Base-by-base conservation (phyloP, 352 stramenopile genomes). In the Phytophthora syringae region DNA sequence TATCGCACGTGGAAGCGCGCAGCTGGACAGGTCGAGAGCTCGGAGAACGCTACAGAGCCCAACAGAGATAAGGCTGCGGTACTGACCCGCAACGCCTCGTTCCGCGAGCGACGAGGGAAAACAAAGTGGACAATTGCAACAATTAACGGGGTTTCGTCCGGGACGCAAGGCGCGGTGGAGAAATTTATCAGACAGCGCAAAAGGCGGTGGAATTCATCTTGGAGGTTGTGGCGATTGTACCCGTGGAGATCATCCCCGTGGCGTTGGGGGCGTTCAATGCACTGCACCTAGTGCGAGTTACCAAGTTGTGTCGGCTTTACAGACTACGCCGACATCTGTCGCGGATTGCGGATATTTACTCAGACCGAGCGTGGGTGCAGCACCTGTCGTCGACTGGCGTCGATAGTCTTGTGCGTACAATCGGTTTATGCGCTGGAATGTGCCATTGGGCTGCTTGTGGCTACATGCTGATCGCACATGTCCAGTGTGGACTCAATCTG, bases 401-500 rank as follows among this genome's bases (percentile, higher is more conserved):
- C 13, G 80, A 82, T n/a, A 76, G 44, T 0, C 71, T 92, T 1
- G 65, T 71, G 30, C 58, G 57, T 7, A 79, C 58, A 13, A 70
- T 92, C n/a, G 52, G 69, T 0, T 7, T 86, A 0, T 80, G 65
- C 22, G 43, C 76, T 1, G 42, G 67, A 6, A 18, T 86, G 22
- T 70, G 54, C n/a, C 84, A 94, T 54, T 90, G 80, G 74, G 57
- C 76, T 16, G 82, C 82, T 1, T 92, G 81, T 20, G 80, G 76
- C 1, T 94, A 92, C 58, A 88, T 94, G 73, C 37, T 88, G 15
- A 71, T 92, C 16, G 83, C 70, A 7, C 80, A 92, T 20, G 28
- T 51, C 2, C 60, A 79, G 18, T 94, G 86, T 36, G 84, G 86
- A 0, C 15, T 86, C 1, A 32, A 68, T 42, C 57, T 89, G 0